Evolutionary conservation across 768 basidiomycete species (phyloP).

Genomic region (Russula virescens): DNA sequence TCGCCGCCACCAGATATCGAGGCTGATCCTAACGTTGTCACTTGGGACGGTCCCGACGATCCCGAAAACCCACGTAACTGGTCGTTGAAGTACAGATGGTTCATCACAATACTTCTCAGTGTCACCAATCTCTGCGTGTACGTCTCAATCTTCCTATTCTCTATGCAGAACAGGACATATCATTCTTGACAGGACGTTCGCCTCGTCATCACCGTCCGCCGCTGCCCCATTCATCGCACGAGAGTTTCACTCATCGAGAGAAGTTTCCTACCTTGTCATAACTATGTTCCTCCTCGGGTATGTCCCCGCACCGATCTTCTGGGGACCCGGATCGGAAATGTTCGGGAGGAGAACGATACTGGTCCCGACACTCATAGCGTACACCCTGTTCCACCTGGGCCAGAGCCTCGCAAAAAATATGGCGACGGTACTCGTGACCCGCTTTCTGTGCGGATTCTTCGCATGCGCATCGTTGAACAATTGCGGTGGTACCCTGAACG

Average conservation of each 20-base stretch:
- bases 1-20: background rate
- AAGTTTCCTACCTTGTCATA: slow-evolving; percentile 15
- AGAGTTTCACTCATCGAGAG: background rate
- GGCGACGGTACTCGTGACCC: slow-evolving; percentile 19
- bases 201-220: slow-evolving; percentile 14
- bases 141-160: background rate
- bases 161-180: too few species aligned
- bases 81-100: slow-evolving; percentile 12
- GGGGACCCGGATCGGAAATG: slow-evolving; percentile 23
- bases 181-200: slow-evolving; percentile 7
- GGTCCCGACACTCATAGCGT: slow-evolving; percentile 9
- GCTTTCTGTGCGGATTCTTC: slow-evolving; percentile 27
- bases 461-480: slow-evolving; percentile 25
- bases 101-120: background rate
- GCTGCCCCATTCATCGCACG: background rate
- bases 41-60: slow-evolving; percentile 15
- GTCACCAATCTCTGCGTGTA: slow-evolving; percentile 1
- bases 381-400: slow-evolving; percentile 16
- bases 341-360: slow-evolving; percentile 20
- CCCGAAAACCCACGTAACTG: slow-evolving; percentile 18
- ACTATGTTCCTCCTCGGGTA: slow-evolving; percentile 16
- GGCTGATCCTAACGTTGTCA: slow-evolving; percentile 2
- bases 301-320: slow-evolving; percentile 19
- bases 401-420: slow-evolving; percentile 17
- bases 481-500: slow-evolving; percentile 23